Conservation (phyloP, 2,329 filamentous ascomycete genomes). For the Coleophoma cylindrospora region DNA sequence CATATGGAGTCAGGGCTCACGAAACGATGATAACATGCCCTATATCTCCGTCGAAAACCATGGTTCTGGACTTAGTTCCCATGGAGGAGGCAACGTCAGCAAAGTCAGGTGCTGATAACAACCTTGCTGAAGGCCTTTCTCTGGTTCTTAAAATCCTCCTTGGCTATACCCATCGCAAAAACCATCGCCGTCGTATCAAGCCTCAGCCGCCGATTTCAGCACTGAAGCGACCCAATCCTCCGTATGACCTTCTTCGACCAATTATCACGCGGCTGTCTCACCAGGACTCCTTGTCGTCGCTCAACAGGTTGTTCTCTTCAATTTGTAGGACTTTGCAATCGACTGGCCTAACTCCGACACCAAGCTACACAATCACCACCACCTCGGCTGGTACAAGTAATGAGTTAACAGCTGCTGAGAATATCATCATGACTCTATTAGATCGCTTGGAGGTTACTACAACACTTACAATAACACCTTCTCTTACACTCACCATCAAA, state of each 20-base stretch:
- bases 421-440: conserved; percentile 34
- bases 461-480: conserved; percentile 27
- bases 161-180: conserved; percentile 72
- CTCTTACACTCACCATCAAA: conserved; percentile 29
- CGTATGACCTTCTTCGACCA: conserved; percentile 55
- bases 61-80: conserved; percentile 64
- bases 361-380: conserved; percentile 17
- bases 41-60: conserved; percentile 45
- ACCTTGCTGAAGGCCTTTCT: conserved; percentile 59
- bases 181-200: conserved; percentile 62
- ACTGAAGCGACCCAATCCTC: conserved; percentile 41
- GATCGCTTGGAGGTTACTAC: conserved; percentile 36
- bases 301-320: conserved; percentile 15
- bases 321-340: conserved; percentile 17
- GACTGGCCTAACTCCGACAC: conserved; percentile 17
- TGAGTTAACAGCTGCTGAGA: conserved; percentile 26
- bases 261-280: conserved; percentile 31
- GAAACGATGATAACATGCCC: conserved; percentile 52
- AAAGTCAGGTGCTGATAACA: conserved; percentile 33
- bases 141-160: conserved; percentile 72
- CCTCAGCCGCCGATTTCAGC: conserved; percentile 48
- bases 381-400: conserved; percentile 12
- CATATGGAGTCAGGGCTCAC: conserved; percentile 63
- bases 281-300: conserved; percentile 14
- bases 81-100: conserved; percentile 40